Percentiles rank a stretch among this genome's conserved stretches.
phyloP scores from a whole-genome alignment of 78 protist genomes.

The Cyanophora paradoxa region DNA sequence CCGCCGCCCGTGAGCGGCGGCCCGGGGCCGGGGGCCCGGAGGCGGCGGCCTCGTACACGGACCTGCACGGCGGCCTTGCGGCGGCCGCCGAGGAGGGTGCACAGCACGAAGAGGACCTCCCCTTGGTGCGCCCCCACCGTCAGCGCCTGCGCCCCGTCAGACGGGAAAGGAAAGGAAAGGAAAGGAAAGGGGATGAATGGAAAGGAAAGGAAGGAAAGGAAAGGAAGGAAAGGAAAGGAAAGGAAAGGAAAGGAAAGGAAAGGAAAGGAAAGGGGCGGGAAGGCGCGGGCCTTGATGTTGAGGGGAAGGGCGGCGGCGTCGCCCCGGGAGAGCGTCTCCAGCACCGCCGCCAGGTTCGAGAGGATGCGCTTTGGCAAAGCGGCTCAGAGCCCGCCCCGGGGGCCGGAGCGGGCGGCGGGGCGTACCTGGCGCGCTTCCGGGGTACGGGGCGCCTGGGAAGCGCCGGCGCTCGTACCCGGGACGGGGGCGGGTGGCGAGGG shows the following conservation, averaged over 20 bases:
- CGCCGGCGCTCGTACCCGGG: too few species aligned
- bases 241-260: background rate
- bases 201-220: background rate
- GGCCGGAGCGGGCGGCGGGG: background rate
- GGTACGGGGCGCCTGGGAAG: too few species aligned
- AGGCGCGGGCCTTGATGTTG: background rate
- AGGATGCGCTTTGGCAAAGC: background rate
- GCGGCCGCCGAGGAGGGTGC: constrained; percentile 8
- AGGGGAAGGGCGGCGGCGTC: background rate
- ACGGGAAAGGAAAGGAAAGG: background rate
- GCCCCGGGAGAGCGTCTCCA: background rate
- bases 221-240: background rate
- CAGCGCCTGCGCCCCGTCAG: too few species aligned
- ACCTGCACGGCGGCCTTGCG: constrained; percentile 4
- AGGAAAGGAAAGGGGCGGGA: background rate
- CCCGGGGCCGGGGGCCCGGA: too few species aligned
- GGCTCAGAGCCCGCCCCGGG: background rate
- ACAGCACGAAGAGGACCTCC: constrained; percentile 12
- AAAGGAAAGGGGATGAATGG: background rate
- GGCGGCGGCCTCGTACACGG: too few species aligned
- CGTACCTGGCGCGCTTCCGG: too few species aligned
- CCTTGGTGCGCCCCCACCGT: too few species aligned
- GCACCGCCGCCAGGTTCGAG: background rate
- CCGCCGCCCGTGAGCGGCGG: too few species aligned
- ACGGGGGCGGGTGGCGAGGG: too few species aligned